A percentile compares a stretch with the other conserved stretches of the same genome.
phyloP scores from a whole-genome alignment of 2,329 filamentous ascomycete species.

The Colletotrichum tropicicola region DNA sequence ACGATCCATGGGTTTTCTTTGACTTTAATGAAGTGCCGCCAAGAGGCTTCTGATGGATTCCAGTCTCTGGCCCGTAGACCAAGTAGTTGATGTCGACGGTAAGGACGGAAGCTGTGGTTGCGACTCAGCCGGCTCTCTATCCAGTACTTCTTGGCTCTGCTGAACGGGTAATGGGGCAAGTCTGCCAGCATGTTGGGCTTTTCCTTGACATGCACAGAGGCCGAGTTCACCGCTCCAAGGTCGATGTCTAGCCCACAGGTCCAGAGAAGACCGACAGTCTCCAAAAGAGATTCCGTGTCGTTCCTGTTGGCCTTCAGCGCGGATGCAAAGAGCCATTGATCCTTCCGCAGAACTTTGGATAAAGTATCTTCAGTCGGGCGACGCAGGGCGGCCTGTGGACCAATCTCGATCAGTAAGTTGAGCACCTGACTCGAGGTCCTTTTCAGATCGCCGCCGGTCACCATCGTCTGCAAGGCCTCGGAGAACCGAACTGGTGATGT shows the following conservation, averaged over 20 bases:
- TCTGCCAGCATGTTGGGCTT: constrained; percentile 43
- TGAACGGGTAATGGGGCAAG: constrained; percentile 64
- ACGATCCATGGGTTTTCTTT: constrained; percentile 61
- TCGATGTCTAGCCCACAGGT: neutral
- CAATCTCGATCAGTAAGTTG: constrained; percentile 18
- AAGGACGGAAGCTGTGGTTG: constrained; percentile 51
- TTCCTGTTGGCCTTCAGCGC: neutral
- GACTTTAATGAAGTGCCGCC: constrained; percentile 57
- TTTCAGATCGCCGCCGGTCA: constrained; percentile 30
- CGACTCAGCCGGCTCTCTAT: constrained; percentile 57
- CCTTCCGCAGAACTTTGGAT: neutral
- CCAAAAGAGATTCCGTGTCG: neutral
- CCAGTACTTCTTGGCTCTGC: constrained; percentile 61
- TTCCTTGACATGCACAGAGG: neutral
- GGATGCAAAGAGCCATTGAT: neutral
- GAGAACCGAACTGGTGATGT: constrained; percentile 53
- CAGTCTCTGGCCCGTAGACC: constrained; percentile 54
- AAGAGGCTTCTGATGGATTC: constrained; percentile 52
- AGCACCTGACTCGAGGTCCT: constrained; percentile 21
- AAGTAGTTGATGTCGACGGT: constrained; percentile 59
- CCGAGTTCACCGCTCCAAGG: neutral
- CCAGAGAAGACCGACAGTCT: neutral
- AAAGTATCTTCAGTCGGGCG: constrained; percentile 19
- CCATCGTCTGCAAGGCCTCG: constrained; percentile 46
- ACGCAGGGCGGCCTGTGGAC: constrained; percentile 10